These are phyloP conservation scores for Isoetes taiwanensis DNA, from an alignment of 75 land plant genomes.

Conservation along the genomic window DNA sequence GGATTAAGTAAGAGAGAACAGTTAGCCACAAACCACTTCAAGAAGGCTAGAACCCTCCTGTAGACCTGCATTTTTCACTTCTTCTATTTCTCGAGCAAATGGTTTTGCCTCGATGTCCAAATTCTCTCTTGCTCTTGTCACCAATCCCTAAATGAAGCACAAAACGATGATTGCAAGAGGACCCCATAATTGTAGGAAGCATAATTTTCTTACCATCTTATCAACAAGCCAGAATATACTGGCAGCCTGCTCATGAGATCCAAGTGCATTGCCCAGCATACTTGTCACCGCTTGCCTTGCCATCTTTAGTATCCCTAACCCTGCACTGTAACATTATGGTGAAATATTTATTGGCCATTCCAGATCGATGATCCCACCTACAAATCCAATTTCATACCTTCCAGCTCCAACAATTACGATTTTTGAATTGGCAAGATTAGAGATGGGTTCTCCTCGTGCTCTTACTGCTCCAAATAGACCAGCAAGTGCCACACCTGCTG, in stretches of 20 bases:
- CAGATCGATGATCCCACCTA: neutral
- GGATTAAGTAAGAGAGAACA: neutral
- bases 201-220: slow-evolving; percentile 66
- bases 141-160: slow-evolving; percentile 41
- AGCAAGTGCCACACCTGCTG: slow-evolving; percentile 98
- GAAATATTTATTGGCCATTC: neutral
- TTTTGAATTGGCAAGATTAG: slow-evolving; percentile 85
- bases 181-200: no score
- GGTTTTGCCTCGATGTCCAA: slow-evolving; percentile 73
- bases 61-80: slow-evolving; percentile 38
- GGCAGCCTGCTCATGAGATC: slow-evolving; percentile 60
- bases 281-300: slow-evolving; percentile 93
- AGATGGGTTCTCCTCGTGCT: slow-evolving; percentile 91
- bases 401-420: slow-evolving; percentile 99
- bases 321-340: slow-evolving; percentile 52
- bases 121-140: slow-evolving; percentile 54
- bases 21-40: slow-evolving; percentile 62
- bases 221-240: slow-evolving; percentile 91
- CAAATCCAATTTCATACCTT: slow-evolving; percentile 34
- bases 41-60: slow-evolving; percentile 58
- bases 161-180: neutral
- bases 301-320: slow-evolving; percentile 87
- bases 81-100: slow-evolving; percentile 69
- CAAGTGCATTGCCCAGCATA: slow-evolving; percentile 60
- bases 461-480: slow-evolving; percentile 97